These are phyloP conservation scores for Silene latifolia DNA, from an alignment of 148 eudicot species.

Conservation along the genomic window DNA sequence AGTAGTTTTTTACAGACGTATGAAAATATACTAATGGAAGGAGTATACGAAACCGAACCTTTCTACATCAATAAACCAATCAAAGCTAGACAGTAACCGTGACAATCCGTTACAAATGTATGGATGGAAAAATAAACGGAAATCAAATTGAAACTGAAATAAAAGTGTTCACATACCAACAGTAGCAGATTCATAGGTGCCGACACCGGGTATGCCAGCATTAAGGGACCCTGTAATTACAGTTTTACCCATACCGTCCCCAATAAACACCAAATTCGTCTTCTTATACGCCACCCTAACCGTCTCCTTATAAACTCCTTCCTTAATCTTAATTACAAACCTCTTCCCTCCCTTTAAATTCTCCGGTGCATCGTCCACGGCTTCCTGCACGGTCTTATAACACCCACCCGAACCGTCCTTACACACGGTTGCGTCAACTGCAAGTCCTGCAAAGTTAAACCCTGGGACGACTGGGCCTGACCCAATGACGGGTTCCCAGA, in stretches of 20 bases:
- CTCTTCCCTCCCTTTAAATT: slow-evolving; percentile 24
- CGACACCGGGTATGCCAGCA: slow-evolving; percentile 45
- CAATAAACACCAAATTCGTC: slow-evolving; percentile 72
- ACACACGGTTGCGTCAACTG: slow-evolving; percentile 57
- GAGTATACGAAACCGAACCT: no score
- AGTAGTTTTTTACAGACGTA: no score
- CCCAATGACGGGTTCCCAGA: slow-evolving; percentile 49
- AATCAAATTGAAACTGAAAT: no score
- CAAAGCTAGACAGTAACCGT: no score
- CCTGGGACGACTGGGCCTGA: slow-evolving; percentile 5
- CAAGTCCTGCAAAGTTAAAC: slow-evolving; percentile 38
- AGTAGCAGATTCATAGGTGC: slow-evolving; percentile 70
- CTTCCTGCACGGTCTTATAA: slow-evolving; percentile 56
- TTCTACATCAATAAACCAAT: no score
- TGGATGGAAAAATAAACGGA: no score
- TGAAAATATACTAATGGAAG: no score
- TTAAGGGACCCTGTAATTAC: slow-evolving; percentile 62
- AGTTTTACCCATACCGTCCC: slow-evolving; percentile 83
- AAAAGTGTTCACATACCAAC: slow-evolving; percentile 44
- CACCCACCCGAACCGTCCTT: slow-evolving; percentile 34
- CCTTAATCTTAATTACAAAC: slow-evolving; percentile 64
- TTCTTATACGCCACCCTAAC: slow-evolving; percentile 70
- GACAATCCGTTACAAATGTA: no score
- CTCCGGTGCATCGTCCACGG: slow-evolving; percentile 60
- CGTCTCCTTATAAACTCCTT: slow-evolving; percentile 74